Evolutionary conservation across 495 filamentous ascomycete genomes (phyloP).

Genomic region (Xylaria bambusicola): DNA sequence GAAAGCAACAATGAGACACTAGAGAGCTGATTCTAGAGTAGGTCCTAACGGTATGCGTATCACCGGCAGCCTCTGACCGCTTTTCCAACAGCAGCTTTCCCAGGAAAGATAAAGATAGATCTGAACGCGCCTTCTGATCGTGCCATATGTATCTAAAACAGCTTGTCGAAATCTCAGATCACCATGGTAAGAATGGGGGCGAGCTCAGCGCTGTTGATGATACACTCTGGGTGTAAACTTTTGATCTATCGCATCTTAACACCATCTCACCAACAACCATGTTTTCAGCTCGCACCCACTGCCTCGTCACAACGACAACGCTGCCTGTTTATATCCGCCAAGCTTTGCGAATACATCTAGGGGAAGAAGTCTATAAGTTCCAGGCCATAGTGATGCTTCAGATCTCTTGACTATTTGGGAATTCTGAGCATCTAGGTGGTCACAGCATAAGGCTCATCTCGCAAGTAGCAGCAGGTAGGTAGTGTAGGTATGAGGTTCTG

Average conservation of each 20-base stretch:
- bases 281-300: slow-evolving; percentile 7
- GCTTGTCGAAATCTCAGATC: no score
- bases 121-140: no score
- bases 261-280: not conserved
- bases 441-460: slow-evolving; percentile 8
- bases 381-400: not conserved
- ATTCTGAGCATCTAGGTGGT: not conserved
- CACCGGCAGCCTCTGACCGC: no score
- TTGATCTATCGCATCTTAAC: slow-evolving; percentile 16
- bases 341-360: not conserved
- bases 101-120: no score
- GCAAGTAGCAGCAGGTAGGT: slow-evolving; percentile 8
- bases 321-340: not conserved
- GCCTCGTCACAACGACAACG: not conserved
- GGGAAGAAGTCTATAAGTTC: slow-evolving; percentile 1
- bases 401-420: not conserved
- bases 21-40: no score
- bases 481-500: no score
- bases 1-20: no score
- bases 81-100: no score
- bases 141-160: no score
- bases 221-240: not conserved
- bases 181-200: not conserved
- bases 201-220: slow-evolving; percentile 5
- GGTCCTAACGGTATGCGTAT: no score